Conservation (phyloP, 1,284 basidiomycete species). For the Microbotryomycetes sp. region DNA sequence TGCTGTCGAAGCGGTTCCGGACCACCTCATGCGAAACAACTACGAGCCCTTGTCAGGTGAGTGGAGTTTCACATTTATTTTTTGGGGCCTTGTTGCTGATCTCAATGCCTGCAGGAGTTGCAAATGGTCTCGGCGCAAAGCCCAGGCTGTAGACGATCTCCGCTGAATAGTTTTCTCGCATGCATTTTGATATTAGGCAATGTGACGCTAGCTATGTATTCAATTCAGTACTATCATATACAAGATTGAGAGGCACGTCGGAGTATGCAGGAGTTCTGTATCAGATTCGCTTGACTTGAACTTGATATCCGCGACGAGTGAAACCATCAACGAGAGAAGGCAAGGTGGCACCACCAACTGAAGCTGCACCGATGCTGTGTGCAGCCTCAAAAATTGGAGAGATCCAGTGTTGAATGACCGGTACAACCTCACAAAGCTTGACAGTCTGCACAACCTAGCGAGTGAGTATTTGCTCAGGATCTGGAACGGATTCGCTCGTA, state of each 20-base stretch:
- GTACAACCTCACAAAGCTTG: conserved; percentile 66
- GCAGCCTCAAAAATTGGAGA: conserved; percentile 73
- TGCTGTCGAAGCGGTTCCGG: conserved; percentile 13
- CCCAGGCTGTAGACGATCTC: conserved; percentile 9
- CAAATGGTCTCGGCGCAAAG: conserved; percentile 27
- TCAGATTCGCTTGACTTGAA: not conserved
- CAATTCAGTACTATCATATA: too few relatives aligned
- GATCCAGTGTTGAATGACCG: conserved; percentile 64
- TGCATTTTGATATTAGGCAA: too few relatives aligned
- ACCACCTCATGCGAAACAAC: conserved; percentile 25
- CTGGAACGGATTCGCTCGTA: conserved; percentile 12
- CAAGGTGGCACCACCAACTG: conserved; percentile 66
- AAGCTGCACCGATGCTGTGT: conserved; percentile 70
- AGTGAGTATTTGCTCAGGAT: not conserved
- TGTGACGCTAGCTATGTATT: too few relatives aligned
- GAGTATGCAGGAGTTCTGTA: too few relatives aligned
- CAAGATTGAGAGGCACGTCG: too few relatives aligned
- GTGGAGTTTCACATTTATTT: not conserved
- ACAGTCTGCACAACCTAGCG: conserved; percentile 50
- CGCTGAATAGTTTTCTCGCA: not conserved
- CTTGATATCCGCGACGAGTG: not conserved
- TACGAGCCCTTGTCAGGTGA: conserved; percentile 28
- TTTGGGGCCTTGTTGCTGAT: not conserved
- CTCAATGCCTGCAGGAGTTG: conserved; percentile 6
- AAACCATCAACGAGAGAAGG: not conserved